Percentiles rank a stretch among this genome's conserved stretches.
Conservation (phyloP, 768 basidiomycete species). For the Boletus subparvulus region DNA sequence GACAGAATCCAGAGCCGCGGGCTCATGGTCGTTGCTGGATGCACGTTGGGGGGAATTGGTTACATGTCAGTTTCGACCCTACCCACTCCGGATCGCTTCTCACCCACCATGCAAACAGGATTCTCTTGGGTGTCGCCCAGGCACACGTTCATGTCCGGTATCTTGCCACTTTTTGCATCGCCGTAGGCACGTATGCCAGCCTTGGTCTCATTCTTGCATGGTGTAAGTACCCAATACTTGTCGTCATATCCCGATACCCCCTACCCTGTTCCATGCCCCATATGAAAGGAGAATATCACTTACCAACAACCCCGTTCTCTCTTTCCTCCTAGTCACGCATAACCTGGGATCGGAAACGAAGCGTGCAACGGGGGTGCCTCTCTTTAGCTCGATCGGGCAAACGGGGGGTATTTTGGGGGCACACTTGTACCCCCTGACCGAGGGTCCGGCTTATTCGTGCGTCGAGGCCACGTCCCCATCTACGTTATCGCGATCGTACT, state of each 20-base stretch:
- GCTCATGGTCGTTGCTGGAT: constrained; percentile 29
- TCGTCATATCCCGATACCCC: background rate
- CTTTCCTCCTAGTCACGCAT: constrained; percentile 34
- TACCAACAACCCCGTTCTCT: background rate
- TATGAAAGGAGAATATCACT: background rate
- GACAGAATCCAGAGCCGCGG: constrained; percentile 48
- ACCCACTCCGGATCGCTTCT: background rate
- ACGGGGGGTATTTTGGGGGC: constrained; percentile 42
- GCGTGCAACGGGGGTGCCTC: constrained; percentile 41
- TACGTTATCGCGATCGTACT: background rate
- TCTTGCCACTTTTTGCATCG: constrained; percentile 46
- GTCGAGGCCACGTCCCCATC: background rate
- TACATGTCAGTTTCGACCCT: constrained; percentile 36
- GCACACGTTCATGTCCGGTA: constrained; percentile 40
- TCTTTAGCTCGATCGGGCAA: constrained; percentile 45
- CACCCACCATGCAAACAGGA: constrained; percentile 3
- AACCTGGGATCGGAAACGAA: constrained; percentile 49
- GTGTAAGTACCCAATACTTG: constrained; percentile 35
- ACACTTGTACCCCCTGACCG: constrained; percentile 41
- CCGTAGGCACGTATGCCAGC: constrained; percentile 45
- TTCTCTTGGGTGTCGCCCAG: constrained; percentile 36
- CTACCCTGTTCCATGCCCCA: background rate
- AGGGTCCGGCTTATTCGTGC: constrained; percentile 41
- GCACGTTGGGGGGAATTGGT: constrained; percentile 38
- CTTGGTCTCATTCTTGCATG: constrained; percentile 48